Base-by-base conservation (phyloP, 1,139 yeast species). In the Kodamaea ohmeri region DNA sequence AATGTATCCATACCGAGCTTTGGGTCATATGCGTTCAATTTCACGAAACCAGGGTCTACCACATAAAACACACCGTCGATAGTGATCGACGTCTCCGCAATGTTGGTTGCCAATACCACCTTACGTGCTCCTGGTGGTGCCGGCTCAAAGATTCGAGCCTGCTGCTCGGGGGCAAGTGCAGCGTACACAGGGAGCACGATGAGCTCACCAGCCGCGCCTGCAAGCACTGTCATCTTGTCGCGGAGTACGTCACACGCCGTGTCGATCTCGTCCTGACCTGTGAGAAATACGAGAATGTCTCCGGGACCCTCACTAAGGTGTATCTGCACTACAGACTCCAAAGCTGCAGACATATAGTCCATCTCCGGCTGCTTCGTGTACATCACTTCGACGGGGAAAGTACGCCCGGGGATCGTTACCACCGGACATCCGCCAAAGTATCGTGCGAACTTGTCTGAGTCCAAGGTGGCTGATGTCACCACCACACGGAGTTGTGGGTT, bases 201-300 rank as follows among this genome's bases (percentile, higher is more conserved):
- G 35, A 90, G 64, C 40, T 87, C 94, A 0, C 80, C 74, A 0
- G 78, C 73, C 0, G 76, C 61, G 25, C 78, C 75, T 3, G 88
- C 90, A 37, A 89, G 60, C 0, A 78, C 71, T 49, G 83, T 80
- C 55, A 83, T 73, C 42, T 88, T 69, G 45, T 84, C 85, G 43
- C 63, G 73, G 5, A 89, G 60, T 0, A 81, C 77, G 51, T 87
- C 95, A 54, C 94, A 86, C 43, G 94, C 80, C 0, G 95, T 82
- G 53, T 90, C 98, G 53, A 90, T 90, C 55, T 88, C 96, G 44
- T 88, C 96, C 53, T 87, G 92, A 55, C 96, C 96, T 0, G 96
- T 87, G 44, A 88, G 64, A 53, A 88, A 88, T 6, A 88, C 95
- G 32, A 88, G 61, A 25, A 88, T 86, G 56, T 88, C 96, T 28